Percentiles rank a stretch among this genome's conserved stretches.
phyloP scores from a whole-genome alignment of 2,329 filamentous ascomycete species.

The Diaporthe nobilis region DNA sequence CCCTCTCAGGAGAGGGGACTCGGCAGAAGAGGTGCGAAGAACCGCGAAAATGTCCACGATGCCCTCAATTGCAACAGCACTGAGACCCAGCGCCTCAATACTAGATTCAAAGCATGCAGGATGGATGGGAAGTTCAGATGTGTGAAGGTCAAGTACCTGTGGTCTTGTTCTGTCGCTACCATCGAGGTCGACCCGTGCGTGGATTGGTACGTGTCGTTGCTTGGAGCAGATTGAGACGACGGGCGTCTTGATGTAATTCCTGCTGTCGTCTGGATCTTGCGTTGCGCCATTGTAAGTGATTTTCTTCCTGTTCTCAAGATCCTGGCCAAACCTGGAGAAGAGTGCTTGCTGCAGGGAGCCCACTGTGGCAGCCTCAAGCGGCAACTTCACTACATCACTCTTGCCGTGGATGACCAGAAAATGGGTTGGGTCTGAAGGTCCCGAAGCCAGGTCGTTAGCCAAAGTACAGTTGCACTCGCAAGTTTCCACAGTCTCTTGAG shows the following conservation, averaged over 20 bases:
- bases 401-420: slow-evolving; percentile 30
- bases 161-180: slow-evolving; percentile 7
- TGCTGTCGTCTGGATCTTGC: not conserved
- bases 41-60: slow-evolving; percentile 25
- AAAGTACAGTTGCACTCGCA: slow-evolving; percentile 29
- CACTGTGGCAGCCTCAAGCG: slow-evolving; percentile 8
- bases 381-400: slow-evolving; percentile 9
- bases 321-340: slow-evolving; percentile 3
- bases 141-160: slow-evolving; percentile 23
- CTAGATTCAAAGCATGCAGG: slow-evolving; percentile 2
- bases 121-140: slow-evolving; percentile 32
- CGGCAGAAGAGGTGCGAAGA: not conserved
- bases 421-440: not conserved
- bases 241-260: slow-evolving; percentile 6
- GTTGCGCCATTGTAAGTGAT: slow-evolving; percentile 5
- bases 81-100: not conserved
- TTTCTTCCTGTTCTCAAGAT: slow-evolving; percentile 6
- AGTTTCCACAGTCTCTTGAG: slow-evolving; percentile 5
- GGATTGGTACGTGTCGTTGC: slow-evolving; percentile 5
- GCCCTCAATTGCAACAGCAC: not conserved
- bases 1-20: not conserved
- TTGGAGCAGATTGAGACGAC: slow-evolving; percentile 32
- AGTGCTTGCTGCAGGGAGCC: slow-evolving; percentile 11
- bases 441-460: not conserved
- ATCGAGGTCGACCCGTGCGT: not conserved